Conservation (phyloP, 768 basidiomycete genomes). For the Termitomyces sp. region DNA sequence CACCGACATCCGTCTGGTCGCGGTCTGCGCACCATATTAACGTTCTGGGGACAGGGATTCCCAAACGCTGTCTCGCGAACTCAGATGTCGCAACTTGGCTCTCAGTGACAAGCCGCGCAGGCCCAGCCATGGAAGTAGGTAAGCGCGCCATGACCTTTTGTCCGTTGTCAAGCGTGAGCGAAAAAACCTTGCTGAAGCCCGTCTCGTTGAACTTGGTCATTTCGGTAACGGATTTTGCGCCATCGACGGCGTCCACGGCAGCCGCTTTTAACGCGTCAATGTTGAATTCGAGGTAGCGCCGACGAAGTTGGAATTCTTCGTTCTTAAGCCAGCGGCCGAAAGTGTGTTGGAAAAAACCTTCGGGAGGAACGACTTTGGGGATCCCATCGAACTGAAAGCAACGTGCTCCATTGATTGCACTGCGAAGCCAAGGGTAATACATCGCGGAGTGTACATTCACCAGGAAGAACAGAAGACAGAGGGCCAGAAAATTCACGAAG, state of each 20-base stretch:
- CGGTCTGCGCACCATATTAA: background rate
- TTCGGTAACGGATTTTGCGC: background rate
- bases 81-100: slow-evolving; percentile 6
- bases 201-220: background rate
- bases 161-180: slow-evolving; percentile 1
- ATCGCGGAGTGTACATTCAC: background rate
- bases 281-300: background rate
- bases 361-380: background rate
- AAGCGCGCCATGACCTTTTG: background rate
- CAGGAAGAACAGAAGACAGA: background rate
- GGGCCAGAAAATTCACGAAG: background rate
- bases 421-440: background rate
- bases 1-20: background rate
- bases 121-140: background rate
- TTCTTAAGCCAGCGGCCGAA: background rate
- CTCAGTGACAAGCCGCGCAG: background rate
- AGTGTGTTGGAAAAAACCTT: background rate
- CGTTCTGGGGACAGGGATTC: background rate
- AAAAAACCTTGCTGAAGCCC: background rate
- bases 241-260: background rate
- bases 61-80: background rate
- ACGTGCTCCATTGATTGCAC: background rate
- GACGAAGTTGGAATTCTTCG: background rate
- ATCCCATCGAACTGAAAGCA: background rate
- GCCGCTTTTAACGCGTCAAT: background rate